A percentile compares a stretch with the other conserved stretches of the same genome.
Conservation (phyloP, 352 stramenopile genomes). For the Globisporangium sylvaticum region DNA sequence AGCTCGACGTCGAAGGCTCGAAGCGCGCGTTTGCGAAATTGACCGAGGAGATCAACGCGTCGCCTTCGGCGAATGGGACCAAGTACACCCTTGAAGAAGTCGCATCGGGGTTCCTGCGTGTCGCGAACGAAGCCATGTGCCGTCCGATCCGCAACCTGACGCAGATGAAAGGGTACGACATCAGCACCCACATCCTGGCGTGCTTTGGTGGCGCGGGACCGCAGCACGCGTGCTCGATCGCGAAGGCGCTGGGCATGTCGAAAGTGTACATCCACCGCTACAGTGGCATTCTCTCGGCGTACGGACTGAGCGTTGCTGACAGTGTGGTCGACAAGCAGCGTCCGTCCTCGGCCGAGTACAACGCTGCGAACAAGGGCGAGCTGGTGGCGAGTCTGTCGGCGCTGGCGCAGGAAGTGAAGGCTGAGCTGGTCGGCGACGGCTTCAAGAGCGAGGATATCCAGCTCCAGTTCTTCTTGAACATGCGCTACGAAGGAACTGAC, state of each 20-base stretch:
- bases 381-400: conserved; percentile 45
- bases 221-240: conserved; percentile 97
- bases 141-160: conserved; percentile 99
- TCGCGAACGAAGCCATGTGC: conserved; percentile 99
- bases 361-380: conserved; percentile 35
- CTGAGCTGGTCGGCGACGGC: conserved; percentile 70
- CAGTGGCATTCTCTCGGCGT: conserved; percentile 97
- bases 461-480: conserved; percentile 96
- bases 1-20: conserved; percentile 94
- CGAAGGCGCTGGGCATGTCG: conserved; percentile 95
- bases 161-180: conserved; percentile 97
- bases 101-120: conserved; percentile 96
- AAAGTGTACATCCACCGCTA: conserved; percentile 98
- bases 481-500: conserved; percentile 98
- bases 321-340: conserved; percentile 96
- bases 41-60: conserved; percentile 84
- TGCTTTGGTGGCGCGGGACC: conserved; percentile 98
- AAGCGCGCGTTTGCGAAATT: conserved; percentile 90
- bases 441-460: conserved; percentile 90
- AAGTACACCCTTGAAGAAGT: conserved; percentile 92
- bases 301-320: conserved; percentile 96
- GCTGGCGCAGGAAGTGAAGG: conserved; percentile 55
- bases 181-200: conserved; percentile 94
- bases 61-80: conserved; percentile 43
- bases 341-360: conserved; percentile 77